These are phyloP conservation scores for Gynostemma pentaphyllum DNA, from an alignment of 306 rosid species.

Conservation along the genomic window DNA sequence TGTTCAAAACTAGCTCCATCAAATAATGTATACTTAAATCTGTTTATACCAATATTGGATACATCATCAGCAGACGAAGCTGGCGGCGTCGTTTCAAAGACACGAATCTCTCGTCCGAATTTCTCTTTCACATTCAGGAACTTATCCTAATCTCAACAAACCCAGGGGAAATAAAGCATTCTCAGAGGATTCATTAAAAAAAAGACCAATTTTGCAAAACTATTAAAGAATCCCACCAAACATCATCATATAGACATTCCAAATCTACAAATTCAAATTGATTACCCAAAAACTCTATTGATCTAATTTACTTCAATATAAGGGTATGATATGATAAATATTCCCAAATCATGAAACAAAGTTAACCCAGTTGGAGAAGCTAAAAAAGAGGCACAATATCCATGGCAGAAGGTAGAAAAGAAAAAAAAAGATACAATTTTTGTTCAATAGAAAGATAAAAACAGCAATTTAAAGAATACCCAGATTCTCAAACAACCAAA, in stretches of 20 bases:
- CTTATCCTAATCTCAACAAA: constrained; percentile 34
- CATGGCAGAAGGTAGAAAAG: neutral
- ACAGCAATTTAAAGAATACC: neutral
- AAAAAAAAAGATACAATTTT: neutral
- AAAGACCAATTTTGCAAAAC: constrained; percentile 9
- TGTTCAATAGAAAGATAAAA: neutral
- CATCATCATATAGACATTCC: neutral
- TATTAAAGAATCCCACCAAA: neutral
- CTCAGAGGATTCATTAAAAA: constrained; percentile 9
- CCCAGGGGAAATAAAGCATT: neutral
- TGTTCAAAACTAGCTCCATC: neutral
- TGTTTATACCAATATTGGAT: constrained; percentile 28
- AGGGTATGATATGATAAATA: neutral
- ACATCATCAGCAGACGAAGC: constrained; percentile 34
- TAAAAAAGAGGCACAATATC: neutral
- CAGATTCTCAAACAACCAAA: neutral
- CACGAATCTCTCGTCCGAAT: constrained; percentile 59
- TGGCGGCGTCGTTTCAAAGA: constrained; percentile 45
- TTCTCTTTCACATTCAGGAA: constrained; percentile 43
- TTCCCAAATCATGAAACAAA: neutral
- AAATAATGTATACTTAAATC: neutral
- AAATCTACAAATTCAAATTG: neutral
- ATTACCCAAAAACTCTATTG: neutral
- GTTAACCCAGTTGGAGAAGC: neutral
- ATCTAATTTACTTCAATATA: neutral